Base-by-base conservation (phyloP, 176 grass and related monocot genomes). In the Oryza coarctata region DNA sequence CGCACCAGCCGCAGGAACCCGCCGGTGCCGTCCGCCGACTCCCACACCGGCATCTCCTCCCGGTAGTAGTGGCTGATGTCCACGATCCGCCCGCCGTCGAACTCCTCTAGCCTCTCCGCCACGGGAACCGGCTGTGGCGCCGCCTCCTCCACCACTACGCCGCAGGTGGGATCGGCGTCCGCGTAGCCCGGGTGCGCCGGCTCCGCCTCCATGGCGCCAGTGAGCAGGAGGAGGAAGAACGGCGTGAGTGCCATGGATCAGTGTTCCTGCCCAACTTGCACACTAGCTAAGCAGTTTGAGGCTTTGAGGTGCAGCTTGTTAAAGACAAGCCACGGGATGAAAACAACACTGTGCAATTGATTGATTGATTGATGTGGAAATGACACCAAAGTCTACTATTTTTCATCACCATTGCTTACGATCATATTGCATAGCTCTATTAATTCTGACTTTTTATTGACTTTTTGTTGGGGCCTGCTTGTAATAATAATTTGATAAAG, bases 21-120 rank as follows among this genome's bases (percentile, higher is more conserved):
- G 49, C 82, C 84, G n/a, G 74, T 32, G 65, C 93, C 93, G 30
- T 87, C 92, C 68, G 73, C 75, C 18, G 87, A 87, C 12, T 88
- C 84, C 78, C 90, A 94, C 77, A 30, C 86, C 61, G 89, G 89
- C 92, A 94, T 94, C 75, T 92, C 84, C 77, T 85, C 84, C 12
- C 82, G 77, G 90, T 92, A 90, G 79, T 84, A 86, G 84, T 94
- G 90, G 69, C 84, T 94, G 84, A 94, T 92, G 87, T 94, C 93
- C n/a, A 88, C 27, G 78, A 94, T 94, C 73, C 84, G 68, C 0
- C 92, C 84, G 12, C 84, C 84, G 68, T 88, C 88, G 82, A 90
- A 86, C 82, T 94, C 91, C 85, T 88, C 88, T 7, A 70, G 74
- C 85, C 88, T 79, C 55, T 76, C 70, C 29, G 82, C 73, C 60